Evolutionary conservation across 2,329 filamentous ascomycete genomes (phyloP), one percentile per base, ranked within the genome.

Genomic region (Metarhizium album): DNA sequence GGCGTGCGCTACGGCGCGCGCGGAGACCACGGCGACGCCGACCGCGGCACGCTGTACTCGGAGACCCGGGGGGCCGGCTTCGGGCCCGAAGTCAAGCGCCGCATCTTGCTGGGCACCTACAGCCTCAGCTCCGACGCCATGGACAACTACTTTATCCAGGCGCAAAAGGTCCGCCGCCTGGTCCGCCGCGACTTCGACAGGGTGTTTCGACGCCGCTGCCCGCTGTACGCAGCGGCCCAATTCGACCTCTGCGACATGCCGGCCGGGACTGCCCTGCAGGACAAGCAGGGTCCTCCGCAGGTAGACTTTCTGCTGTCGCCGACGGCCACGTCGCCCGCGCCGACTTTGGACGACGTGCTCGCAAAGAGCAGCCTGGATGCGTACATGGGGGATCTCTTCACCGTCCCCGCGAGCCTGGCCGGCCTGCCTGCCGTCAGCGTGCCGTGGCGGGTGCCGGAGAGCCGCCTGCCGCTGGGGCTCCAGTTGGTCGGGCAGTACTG

Each of bases 61-160:
- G 74, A 76, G 40, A 89, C 87, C 0, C 80, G 93, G 51, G 85
- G 83, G 14, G 67, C 73, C 33, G 83, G 84, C 0, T 90, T 98
- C 57, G 93, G 93, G 6, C 72, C 78, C 6, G 93, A 98, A 67
- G 91, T 96, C 11, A 83, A 85, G 62, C 78, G 89, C 49, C 82
- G 93, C 38, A 94, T 98, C 52, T 70, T 98, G 8, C 78, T 98
- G 0, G 93, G 93, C 16, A 84, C 90, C 0, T 97, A 95, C 64
- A 90, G 84, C 40, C 76, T 98, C 48, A 95, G 88, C 67, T 90
- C 91, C 0, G 82, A 86, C 54, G 90, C 90, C 9, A 93, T 94
- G 62, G 86, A 95, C 66, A 98, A 97, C 65, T 96, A 97, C 68
- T 98, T 98, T 62, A 80, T 95, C 55, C 86, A 95, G 64, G 93